Percentiles rank a stretch among this genome's conserved stretches.
Evolutionary conservation across 345 rosid genomes (phyloP).

Genomic region (Ailanthus altissimus): DNA sequence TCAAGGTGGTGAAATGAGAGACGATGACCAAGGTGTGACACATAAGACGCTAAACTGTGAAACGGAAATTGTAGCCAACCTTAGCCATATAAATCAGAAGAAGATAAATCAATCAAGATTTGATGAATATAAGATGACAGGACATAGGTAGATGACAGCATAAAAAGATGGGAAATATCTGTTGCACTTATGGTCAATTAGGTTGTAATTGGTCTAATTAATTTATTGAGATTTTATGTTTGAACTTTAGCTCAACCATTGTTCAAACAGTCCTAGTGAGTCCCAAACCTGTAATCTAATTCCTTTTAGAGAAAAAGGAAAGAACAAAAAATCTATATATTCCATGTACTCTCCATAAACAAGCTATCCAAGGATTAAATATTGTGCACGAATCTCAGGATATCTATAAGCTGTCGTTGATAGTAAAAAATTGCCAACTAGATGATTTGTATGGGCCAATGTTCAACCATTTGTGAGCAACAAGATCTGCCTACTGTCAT

Average conservation of each 20-base stretch:
- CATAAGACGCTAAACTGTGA: not conserved
- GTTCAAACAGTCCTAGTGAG: not conserved
- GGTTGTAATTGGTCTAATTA: not conserved
- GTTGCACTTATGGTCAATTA: not conserved
- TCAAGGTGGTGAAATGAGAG: not conserved
- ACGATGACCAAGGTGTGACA: not conserved
- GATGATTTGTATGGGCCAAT: not conserved
- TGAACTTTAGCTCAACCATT: not conserved
- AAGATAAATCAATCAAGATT: not conserved
- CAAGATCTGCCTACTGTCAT: not conserved
- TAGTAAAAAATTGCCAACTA: conserved; percentile 1
- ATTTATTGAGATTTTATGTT: conserved; percentile 1
- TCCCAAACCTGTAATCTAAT: not conserved
- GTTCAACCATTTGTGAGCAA: not conserved
- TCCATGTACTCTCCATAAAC: not conserved
- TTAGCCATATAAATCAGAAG: not conserved
- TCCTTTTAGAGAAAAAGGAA: not conserved
- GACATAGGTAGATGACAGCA: not conserved
- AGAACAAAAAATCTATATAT: not conserved
- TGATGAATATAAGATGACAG: not conserved
- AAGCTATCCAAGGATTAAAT: conserved; percentile 10
- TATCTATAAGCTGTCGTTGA: not conserved
- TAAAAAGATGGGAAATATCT: not conserved
- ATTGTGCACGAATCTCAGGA: not conserved
- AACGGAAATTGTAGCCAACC: not conserved